Evolutionary conservation across 257 asterid species (phyloP).

Genomic region (Plantago elongata): DNA sequence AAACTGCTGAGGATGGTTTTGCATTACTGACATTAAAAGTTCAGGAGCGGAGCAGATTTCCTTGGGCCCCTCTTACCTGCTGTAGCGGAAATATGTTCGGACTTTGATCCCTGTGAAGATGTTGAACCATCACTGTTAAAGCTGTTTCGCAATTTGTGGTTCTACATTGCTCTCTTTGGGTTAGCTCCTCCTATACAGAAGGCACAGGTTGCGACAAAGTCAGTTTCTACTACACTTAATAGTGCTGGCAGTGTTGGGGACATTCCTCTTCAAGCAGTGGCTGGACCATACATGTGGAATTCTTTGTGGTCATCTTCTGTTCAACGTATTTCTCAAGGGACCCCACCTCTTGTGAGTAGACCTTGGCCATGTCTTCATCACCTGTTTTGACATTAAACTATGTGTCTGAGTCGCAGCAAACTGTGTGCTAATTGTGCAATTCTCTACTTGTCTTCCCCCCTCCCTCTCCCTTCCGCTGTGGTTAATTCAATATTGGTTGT

Average conservation of each 20-base stretch:
- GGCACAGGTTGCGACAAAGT: constrained; percentile 42
- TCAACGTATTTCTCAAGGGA: constrained; percentile 95
- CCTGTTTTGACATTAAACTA: neutral
- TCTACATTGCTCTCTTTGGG: constrained; percentile 97
- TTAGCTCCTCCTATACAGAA: constrained; percentile 93
- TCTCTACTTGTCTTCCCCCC: neutral
- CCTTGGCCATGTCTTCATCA: neutral
- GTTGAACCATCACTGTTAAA: constrained; percentile 93
- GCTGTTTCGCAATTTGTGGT: constrained; percentile 98
- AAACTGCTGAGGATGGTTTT: constrained; percentile 21
- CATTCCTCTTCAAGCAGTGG: constrained; percentile 84
- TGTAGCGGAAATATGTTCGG: constrained; percentile 97
- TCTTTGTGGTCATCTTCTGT: constrained; percentile 85
- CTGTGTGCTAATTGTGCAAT: neutral
- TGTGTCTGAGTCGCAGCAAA: neutral
- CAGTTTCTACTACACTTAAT: constrained; percentile 73
- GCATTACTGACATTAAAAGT: constrained; percentile 30
- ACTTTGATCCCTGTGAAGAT: constrained; percentile 78
- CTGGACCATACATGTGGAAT: constrained; percentile 95
- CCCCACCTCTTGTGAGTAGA: constrained; percentile 95
- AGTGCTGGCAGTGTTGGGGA: constrained; percentile 72
- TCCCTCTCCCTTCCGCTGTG: neutral
- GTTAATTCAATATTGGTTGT: constrained; percentile 2
- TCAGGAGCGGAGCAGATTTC: constrained; percentile 99
- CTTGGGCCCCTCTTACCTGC: constrained; percentile 99